Evolutionary conservation across 768 basidiomycete genomes (phyloP).

Genomic region (Tephrocybe sp.): DNA sequence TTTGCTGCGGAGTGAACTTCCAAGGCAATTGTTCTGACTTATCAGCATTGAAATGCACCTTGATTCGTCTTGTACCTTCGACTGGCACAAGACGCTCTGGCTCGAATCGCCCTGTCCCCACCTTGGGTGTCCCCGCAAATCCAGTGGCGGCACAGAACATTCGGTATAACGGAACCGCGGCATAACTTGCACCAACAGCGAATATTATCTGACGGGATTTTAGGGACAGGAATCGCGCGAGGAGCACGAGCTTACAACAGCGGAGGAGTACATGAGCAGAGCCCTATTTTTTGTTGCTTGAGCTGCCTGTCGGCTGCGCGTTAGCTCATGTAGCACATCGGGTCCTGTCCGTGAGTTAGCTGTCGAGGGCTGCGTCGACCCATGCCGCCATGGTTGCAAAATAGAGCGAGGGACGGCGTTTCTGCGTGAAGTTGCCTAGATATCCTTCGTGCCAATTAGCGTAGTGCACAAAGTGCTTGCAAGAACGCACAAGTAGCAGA

Average conservation of each 20-base stretch:
- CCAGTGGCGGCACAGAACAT: conserved; percentile 99
- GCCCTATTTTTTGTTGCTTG: conserved; percentile 65
- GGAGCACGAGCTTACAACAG: conserved; percentile 56
- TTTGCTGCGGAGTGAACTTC: conserved; percentile 90
- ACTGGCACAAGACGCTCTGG: conserved; percentile 83
- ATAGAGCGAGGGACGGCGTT: not conserved
- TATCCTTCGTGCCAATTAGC: conserved; percentile 7
- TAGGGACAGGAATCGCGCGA: not conserved
- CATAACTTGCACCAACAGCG: conserved; percentile 88
- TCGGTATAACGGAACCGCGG: conserved; percentile 94
- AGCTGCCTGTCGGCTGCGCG: conserved; percentile 31
- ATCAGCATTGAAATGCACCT: conserved; percentile 96
- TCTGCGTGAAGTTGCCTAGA: conserved; percentile 11
- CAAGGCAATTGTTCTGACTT: conserved; percentile 87
- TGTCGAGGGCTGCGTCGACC: conserved; percentile 14
- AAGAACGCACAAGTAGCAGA: conserved; percentile 7
- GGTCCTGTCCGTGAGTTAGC: conserved; percentile 5
- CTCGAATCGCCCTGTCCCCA: conserved; percentile 81
- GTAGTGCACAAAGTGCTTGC: not conserved
- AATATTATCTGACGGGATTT: conserved; percentile 63
- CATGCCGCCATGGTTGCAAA: conserved; percentile 7
- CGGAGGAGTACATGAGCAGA: conserved; percentile 81
- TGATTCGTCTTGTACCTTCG: conserved; percentile 70
- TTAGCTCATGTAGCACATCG: conserved; percentile 5
- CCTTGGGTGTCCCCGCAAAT: conserved; percentile 92